Evolutionary conservation across 2,329 filamentous ascomycete genomes (phyloP), one percentile per base, ranked within the genome.

Genomic region (Phyllachora maydis): DNA sequence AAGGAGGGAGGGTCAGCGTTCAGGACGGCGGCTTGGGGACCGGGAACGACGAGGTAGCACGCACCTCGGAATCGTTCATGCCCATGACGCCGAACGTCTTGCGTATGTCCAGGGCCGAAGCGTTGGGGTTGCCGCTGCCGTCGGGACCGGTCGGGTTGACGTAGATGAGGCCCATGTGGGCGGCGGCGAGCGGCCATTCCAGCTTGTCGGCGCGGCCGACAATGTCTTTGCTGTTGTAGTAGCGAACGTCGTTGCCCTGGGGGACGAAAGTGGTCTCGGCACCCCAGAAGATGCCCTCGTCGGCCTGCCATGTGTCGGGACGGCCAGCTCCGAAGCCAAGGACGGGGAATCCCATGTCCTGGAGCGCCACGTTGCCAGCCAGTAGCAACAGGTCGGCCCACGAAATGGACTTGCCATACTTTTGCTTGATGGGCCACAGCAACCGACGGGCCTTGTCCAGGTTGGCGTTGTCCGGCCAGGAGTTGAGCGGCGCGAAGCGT

Each of bases 31-130:
- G n/a, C n/a, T n/a, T n/a, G n/a, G n/a, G n/a, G n/a, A n/a, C n/a
- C n/a, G n/a, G n/a, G n/a, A n/a, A n/a, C n/a, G n/a, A n/a, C n/a
- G n/a, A n/a, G n/a, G n/a, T n/a, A n/a, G n/a, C n/a, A n/a, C n/a
- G n/a, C n/a, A n/a, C n/a, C n/a, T 79, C 73, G 46, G 73, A 65
- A 39, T 78, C 71, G 38, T 75, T 66, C 73, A 79, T 79, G 27
- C 67, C 73, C 73, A 79, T 79, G 39, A 71, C 69, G 28, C 54
- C 57, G 33, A 79, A 79, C 8, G 73, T 75, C 26, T 52, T 57
- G 28, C 71, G 70, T 41, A 79, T 79, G 36, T 79, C 73, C 26
- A 58, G 50, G 23, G 65, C 73, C 4, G 73, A 58, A 8, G 67
- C 65, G 19, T 66, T 45, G 10, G 70, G 65, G 39, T 79, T 70